phyloP scores from a whole-genome alignment of 495 filamentous ascomycete species.

The Pyrenopolyporus hunteri region DNA sequence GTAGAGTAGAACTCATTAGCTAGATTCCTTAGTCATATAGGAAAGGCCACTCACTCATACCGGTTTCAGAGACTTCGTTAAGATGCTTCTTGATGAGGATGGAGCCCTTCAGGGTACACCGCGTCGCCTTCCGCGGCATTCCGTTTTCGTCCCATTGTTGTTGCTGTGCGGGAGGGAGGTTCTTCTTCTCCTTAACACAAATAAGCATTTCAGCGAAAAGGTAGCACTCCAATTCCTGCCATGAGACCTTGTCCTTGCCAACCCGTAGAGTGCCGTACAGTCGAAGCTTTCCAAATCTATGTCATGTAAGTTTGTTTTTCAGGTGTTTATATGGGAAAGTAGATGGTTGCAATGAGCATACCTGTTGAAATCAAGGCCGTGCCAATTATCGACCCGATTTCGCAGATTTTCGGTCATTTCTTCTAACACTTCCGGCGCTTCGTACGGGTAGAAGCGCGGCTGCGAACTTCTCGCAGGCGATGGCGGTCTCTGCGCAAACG shows the following conservation, averaged over 20 bases:
- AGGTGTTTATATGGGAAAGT: not conserved
- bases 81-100: conserved; percentile 99
- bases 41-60: conserved; percentile 41
- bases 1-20: conserved; percentile 39
- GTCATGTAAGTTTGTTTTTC: conserved; percentile 11
- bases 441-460: conserved; percentile 63
- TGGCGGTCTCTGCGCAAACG: conserved; percentile 51
- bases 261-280: conserved; percentile 91
- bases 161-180: conserved; percentile 47
- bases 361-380: conserved; percentile 94
- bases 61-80: conserved; percentile 79
- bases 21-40: conserved; percentile 30
- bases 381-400: conserved; percentile 94
- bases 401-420: conserved; percentile 87
- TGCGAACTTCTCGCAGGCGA: conserved; percentile 56
- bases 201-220: conserved; percentile 99
- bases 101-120: conserved; percentile 93
- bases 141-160: conserved; percentile 68
- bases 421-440: conserved; percentile 72
- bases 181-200: conserved; percentile 96
- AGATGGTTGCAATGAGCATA: conserved; percentile 44
- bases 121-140: conserved; percentile 67
- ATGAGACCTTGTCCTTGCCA: conserved; percentile 94
- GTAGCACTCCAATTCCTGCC: conserved; percentile 98
- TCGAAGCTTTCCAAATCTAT: conserved; percentile 90